A percentile compares a stretch with the other conserved stretches of the same genome.
Evolutionary conservation across 257 asterid genomes (phyloP).

Genomic region (Thymus mandschuricus): DNA sequence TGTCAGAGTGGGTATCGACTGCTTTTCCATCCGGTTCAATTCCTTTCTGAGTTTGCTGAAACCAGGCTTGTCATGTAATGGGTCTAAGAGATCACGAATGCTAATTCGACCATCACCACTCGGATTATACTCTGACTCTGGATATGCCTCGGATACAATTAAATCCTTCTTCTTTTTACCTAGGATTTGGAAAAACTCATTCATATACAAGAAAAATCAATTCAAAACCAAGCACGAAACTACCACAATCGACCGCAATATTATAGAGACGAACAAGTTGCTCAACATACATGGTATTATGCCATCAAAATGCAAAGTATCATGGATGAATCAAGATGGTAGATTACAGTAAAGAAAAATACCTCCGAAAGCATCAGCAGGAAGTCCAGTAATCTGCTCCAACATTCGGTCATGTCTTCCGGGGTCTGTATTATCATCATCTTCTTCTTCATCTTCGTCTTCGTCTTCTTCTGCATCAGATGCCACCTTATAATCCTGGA

Average conservation of each 20-base stretch:
- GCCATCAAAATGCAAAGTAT: not conserved
- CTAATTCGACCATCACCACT: conserved; percentile 65
- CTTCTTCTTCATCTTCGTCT: conserved; percentile 27
- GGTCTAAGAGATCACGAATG: conserved; percentile 72
- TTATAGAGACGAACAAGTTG: not conserved
- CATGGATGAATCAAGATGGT: too few species aligned
- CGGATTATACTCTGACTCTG: conserved; percentile 90
- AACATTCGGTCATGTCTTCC: conserved; percentile 74
- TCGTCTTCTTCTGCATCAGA: conserved; percentile 71
- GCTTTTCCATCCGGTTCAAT: conserved; percentile 53
- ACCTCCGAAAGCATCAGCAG: conserved; percentile 79
- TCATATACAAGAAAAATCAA: conserved; percentile 8
- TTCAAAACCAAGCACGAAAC: not conserved
- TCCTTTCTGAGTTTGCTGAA: conserved; percentile 58
- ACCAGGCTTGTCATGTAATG: conserved; percentile 64
- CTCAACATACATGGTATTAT: conserved; percentile 1
- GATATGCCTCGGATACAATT: conserved; percentile 75
- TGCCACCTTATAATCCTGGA: conserved; percentile 73
- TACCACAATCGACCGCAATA: not conserved
- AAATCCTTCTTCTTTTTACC: conserved; percentile 62
- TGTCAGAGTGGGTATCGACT: conserved; percentile 55
- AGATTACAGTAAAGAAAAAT: conserved; percentile 17
- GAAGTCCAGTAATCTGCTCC: conserved; percentile 81
- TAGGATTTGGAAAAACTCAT: conserved; percentile 29
- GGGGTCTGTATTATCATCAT: conserved; percentile 46